Evolutionary conservation across 2,329 filamentous ascomycete genomes (phyloP), one percentile per base, ranked within the genome.

Genomic region (Uncinocarpus reesii): DNA sequence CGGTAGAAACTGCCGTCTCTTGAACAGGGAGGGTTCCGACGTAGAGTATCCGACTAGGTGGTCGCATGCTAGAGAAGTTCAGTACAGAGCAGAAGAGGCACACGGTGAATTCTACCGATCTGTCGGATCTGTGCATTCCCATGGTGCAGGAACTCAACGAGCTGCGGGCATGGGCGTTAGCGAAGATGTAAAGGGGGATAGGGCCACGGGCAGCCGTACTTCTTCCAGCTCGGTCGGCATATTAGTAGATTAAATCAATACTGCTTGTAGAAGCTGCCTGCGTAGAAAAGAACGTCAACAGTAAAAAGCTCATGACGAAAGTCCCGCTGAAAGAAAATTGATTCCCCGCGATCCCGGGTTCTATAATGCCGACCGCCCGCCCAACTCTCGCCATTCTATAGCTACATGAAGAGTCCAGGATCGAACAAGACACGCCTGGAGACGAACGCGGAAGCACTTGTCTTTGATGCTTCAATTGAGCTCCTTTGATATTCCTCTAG

Each of bases 141-240:
- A 69, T 94, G 84, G 66, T 86, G 84, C 51, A 96, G 84, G 68
- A 96, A 95, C 64, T 88, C 87, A 53, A 95, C 87, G 47, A 95
- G 80, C 86, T 94, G 57, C 41, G 52, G 26, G 26, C 32, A 42
- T 53, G n/a, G n/a, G n/a, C n/a, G n/a, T n/a, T n/a, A n/a, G n/a
- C n/a, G n/a, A 51, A 20, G 20, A 23, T 42, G 32, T 57, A 40
- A 38, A 34, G 34, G 15, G 40, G 11, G 7, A 21, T 15, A 26
- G 16, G 15, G 15, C 11, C n/a, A 18, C 18, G 6, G n/a, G 52
- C 62, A 35, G 28, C n/a, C 11, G 11, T 71, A 86, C 84, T 69
- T 88, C 83, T 70, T 87, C 83, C 37, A 88, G 65, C 71, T 88
- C 83, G 36, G 81, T 81, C 47, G 83, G 77, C 84, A 89, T 88